phyloP scores from a whole-genome alignment of 352 stramenopile genomes.

The Phytophthora pseudosyringae region DNA sequence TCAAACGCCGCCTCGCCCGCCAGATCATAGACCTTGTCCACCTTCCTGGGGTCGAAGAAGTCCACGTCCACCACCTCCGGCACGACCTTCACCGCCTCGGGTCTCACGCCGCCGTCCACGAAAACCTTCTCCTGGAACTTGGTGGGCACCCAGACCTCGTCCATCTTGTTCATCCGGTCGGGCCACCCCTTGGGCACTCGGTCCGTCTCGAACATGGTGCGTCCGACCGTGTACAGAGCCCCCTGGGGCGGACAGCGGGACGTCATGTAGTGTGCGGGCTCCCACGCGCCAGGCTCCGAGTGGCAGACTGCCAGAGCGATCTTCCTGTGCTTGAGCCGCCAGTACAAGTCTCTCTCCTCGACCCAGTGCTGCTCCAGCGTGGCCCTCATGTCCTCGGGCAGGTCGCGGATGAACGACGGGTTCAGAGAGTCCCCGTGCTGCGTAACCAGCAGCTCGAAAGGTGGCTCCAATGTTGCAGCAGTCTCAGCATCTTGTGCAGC shows the following conservation, averaged over 20 bases:
- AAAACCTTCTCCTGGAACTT: conserved; percentile 85
- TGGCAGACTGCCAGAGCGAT: conserved; percentile 90
- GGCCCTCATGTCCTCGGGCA: conserved; percentile 53
- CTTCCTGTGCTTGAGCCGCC: conserved; percentile 44
- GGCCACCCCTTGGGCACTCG: conserved; percentile 90
- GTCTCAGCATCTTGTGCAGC: conserved; percentile 1
- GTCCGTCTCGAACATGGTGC: conserved; percentile 97
- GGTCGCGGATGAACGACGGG: conserved; percentile 66
- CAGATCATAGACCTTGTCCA: conserved; percentile 60
- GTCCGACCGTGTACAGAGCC: conserved; percentile 73
- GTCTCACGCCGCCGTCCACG: conserved; percentile 57
- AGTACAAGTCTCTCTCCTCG: conserved; percentile 74
- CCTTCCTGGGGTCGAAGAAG: conserved; percentile 83
- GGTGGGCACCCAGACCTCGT: conserved; percentile 95
- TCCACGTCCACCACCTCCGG: conserved; percentile 89
- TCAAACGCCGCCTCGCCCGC: conserved; percentile 34
- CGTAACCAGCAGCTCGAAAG: conserved; percentile 71
- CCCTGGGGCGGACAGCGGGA: conserved; percentile 64
- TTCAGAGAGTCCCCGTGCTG: conserved; percentile 76
- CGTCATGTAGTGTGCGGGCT: conserved; percentile 75
- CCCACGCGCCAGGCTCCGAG: conserved; percentile 93
- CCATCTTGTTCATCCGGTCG: conserved; percentile 89
- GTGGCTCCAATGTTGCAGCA: conserved; percentile 1
- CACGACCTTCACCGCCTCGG: conserved; percentile 72
- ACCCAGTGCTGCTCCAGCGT: conserved; percentile 74